Evolutionary conservation across 1,284 basidiomycete species (phyloP).

Genomic region (Abortiporus biennis): DNA sequence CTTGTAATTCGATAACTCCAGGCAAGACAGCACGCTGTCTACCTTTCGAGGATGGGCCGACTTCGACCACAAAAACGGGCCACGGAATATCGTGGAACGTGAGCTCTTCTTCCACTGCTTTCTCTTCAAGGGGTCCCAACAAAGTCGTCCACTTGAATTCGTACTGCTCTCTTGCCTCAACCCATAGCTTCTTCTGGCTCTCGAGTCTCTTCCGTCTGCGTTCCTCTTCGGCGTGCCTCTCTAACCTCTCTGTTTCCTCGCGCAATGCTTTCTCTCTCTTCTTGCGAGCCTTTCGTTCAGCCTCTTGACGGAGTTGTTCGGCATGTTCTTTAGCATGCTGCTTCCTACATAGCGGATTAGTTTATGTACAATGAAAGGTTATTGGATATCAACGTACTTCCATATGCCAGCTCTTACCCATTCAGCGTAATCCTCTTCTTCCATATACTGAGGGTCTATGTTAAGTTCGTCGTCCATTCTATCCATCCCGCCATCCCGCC

Average conservation of each 20-base stretch:
- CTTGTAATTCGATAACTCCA: no score
- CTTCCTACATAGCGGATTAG: constrained; percentile 34
- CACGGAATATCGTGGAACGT: constrained; percentile 71
- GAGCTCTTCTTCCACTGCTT: constrained; percentile 19
- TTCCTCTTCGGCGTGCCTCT: constrained; percentile 45
- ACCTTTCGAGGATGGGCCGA: constrained; percentile 13
- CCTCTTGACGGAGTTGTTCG: constrained; percentile 51
- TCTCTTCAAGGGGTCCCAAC: constrained; percentile 26
- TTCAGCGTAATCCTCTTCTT: constrained; percentile 81
- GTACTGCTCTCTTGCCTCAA: constrained; percentile 47
- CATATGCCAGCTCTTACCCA: constrained; percentile 79
- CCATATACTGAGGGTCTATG: constrained; percentile 56
- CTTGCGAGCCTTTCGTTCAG: constrained; percentile 38
- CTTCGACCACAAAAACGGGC: constrained; percentile 51
- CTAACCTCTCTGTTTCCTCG: constrained; percentile 46
- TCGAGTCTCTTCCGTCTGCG: constrained; percentile 38
- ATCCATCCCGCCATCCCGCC: constrained; percentile 33
- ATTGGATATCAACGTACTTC: constrained; percentile 38
- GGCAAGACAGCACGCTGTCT: not conserved
- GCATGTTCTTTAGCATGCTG: constrained; percentile 62
- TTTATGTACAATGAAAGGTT: not conserved
- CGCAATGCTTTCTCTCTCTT: constrained; percentile 49
- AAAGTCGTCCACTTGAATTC: constrained; percentile 53
- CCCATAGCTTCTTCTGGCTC: constrained; percentile 34
- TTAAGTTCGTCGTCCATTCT: constrained; percentile 45